A percentile compares a stretch with the other conserved stretches of the same genome.
phyloP scores from a whole-genome alignment of 805 yeast species.

The Yarrowia deformans region DNA sequence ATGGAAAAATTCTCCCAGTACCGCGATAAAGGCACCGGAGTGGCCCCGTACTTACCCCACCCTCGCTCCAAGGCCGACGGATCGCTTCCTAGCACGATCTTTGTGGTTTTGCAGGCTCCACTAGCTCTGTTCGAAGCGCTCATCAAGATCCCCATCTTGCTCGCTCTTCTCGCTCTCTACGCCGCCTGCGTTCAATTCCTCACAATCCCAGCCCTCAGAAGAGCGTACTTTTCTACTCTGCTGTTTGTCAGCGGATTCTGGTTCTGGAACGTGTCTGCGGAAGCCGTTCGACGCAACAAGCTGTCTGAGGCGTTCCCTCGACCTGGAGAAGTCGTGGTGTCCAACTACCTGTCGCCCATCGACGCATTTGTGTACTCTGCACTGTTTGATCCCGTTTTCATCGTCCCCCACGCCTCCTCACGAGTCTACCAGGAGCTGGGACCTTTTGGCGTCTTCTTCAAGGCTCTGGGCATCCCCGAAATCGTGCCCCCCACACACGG shows the following conservation, averaged over 20 bases:
- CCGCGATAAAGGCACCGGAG: slow-evolving; percentile 94
- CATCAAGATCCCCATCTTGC: slow-evolving; percentile 41
- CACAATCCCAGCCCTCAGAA: neutral
- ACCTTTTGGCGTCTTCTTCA: slow-evolving; percentile 41
- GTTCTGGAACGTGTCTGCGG: slow-evolving; percentile 37
- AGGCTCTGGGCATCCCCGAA: slow-evolving; percentile 43
- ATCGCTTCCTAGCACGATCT: slow-evolving; percentile 1
- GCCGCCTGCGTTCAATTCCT: neutral
- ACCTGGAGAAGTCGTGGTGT: slow-evolving; percentile 59
- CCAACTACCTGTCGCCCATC: slow-evolving; percentile 66
- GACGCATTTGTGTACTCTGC: slow-evolving; percentile 56
- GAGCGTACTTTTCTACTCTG: slow-evolving; percentile 1
- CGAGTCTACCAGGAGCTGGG: slow-evolving; percentile 38
- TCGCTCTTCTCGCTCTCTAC: slow-evolving; percentile 25
- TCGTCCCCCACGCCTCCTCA: slow-evolving; percentile 53
- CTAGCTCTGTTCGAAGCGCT: slow-evolving; percentile 2
- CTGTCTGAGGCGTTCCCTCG: slow-evolving; percentile 50
- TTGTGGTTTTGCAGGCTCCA: slow-evolving; percentile 7
- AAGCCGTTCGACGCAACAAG: slow-evolving; percentile 19
- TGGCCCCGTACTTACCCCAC: slow-evolving; percentile 81
- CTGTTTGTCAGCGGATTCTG: slow-evolving; percentile 21
- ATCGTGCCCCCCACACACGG: slow-evolving; percentile 28
- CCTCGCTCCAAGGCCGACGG: slow-evolving; percentile 41
- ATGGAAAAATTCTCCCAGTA: slow-evolving; percentile 87
- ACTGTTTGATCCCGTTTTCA: slow-evolving; percentile 47